A percentile compares a stretch with the other conserved stretches of the same genome.
phyloP scores from a whole-genome alignment of 768 basidiomycete species.

The Hypsizygus marmoreus region DNA sequence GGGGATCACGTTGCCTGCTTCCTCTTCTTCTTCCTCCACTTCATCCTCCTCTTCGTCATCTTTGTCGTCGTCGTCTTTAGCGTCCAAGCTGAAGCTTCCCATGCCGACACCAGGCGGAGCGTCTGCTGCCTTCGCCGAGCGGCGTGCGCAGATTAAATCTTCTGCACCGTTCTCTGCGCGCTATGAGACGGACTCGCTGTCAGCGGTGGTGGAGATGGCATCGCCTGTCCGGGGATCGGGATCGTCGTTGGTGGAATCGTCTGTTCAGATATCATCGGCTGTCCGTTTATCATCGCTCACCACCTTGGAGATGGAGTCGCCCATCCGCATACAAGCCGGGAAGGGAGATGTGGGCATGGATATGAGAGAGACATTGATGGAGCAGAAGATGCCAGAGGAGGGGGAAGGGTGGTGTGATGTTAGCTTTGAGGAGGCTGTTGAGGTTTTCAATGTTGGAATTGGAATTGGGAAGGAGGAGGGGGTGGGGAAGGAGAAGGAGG shows the following conservation, averaged over 20 bases:
- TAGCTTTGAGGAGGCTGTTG: slow-evolving; percentile 46
- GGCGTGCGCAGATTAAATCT: slow-evolving; percentile 37
- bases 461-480: slow-evolving; percentile 15
- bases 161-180: slow-evolving; percentile 3
- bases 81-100: slow-evolving; percentile 46
- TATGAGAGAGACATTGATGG: slow-evolving; percentile 50
- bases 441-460: not conserved
- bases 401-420: slow-evolving; percentile 57
- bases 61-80: slow-evolving; percentile 22
- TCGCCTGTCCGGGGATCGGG: not conserved
- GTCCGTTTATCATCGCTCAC: not conserved
- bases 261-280: slow-evolving; percentile 1
- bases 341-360: slow-evolving; percentile 19
- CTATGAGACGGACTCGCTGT: slow-evolving; percentile 6
- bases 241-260: slow-evolving; percentile 32
- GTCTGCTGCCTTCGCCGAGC: slow-evolving; percentile 48
- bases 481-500: slow-evolving; percentile 11
- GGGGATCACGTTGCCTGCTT: slow-evolving; percentile 32
- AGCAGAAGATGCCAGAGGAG: slow-evolving; percentile 59
- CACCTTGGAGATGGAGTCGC: slow-evolving; percentile 44
- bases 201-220: not conserved
- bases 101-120: slow-evolving; percentile 57
- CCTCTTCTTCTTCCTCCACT: slow-evolving; percentile 21
- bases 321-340: slow-evolving; percentile 46
- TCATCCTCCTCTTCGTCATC: too few species aligned